Percentiles rank a stretch among this genome's conserved stretches.
Evolutionary conservation across 1,284 basidiomycete species (phyloP).

Genomic region (Porogramme epimiltina): DNA sequence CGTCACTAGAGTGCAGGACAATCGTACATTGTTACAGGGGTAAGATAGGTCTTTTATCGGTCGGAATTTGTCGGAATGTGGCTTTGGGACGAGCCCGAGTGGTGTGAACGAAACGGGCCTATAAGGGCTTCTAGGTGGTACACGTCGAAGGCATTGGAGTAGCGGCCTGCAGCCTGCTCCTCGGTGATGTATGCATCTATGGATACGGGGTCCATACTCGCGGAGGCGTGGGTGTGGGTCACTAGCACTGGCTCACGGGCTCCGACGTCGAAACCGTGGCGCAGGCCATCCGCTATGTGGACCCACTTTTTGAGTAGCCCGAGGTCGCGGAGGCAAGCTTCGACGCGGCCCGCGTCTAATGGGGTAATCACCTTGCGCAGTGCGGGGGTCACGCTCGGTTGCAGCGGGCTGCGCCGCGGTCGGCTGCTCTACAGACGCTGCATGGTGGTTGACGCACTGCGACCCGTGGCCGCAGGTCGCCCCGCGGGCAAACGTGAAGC

Average conservation of each 20-base stretch:
- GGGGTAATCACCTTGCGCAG: conserved; percentile 27
- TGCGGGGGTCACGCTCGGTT: conserved; percentile 23
- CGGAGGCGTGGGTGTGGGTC: conserved; percentile 28
- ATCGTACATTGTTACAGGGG: conserved; percentile 27
- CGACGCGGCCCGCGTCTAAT: conserved; percentile 16
- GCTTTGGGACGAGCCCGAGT: conserved; percentile 39
- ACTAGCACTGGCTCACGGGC: conserved; percentile 9
- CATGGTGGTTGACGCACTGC: conserved; percentile 30
- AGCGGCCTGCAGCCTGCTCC: conserved; percentile 35
- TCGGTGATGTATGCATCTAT: conserved; percentile 29
- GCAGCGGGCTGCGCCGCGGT: conserved; percentile 30
- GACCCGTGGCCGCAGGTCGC: conserved; percentile 8
- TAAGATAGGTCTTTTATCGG: conserved; percentile 41
- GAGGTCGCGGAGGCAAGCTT: conserved; percentile 15
- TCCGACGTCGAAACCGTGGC: conserved; percentile 35
- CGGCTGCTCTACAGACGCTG: conserved; percentile 25
- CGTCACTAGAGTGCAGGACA: background rate
- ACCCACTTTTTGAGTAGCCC: conserved; percentile 24
- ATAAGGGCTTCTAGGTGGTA: conserved; percentile 34
- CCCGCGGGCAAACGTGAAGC: conserved; percentile 16
- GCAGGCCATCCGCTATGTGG: conserved; percentile 28
- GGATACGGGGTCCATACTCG: conserved; percentile 13
- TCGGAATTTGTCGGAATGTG: conserved; percentile 27
- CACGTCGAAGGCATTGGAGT: conserved; percentile 30
- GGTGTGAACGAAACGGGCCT: conserved; percentile 39